Evolutionary conservation across 805 yeast species (phyloP).

Genomic region (Candida quercuum): DNA sequence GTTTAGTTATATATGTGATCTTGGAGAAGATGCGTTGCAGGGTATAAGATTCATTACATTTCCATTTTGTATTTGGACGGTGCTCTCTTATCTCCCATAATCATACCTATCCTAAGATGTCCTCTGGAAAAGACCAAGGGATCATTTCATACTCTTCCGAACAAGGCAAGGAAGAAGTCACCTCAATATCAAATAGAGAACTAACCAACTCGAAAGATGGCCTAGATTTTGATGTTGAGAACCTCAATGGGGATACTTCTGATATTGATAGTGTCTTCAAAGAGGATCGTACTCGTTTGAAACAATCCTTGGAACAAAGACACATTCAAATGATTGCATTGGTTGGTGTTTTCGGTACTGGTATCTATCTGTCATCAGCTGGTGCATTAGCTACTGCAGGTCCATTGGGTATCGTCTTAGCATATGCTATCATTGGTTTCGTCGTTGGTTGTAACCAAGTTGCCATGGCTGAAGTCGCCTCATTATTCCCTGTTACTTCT

Average conservation of each 20-base stretch:
- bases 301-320: constrained; percentile 17
- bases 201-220: too few species aligned
- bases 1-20: too few species aligned
- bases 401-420: constrained; percentile 30
- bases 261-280: constrained; percentile 3
- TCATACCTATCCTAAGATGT: too few species aligned
- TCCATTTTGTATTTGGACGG: too few species aligned
- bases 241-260: background rate
- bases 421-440: constrained; percentile 28
- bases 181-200: too few species aligned
- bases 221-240: background rate
- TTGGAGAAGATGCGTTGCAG: too few species aligned
- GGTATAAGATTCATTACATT: too few species aligned
- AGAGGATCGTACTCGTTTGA: constrained; percentile 5
- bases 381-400: constrained; percentile 30
- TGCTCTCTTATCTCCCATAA: too few species aligned
- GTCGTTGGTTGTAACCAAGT: constrained; percentile 34
- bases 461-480: constrained; percentile 32
- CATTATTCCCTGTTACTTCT: constrained; percentile 33
- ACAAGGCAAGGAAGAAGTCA: too few species aligned
- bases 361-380: constrained; percentile 34
- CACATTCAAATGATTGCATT: constrained; percentile 45
- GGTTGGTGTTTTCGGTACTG: constrained; percentile 41
- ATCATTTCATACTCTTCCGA: too few species aligned
- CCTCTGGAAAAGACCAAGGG: too few species aligned